Evolutionary conservation across 2,329 filamentous ascomycete genomes (phyloP), one percentile per base, ranked within the genome.

Genomic region (Aspergillus fumigatus): DNA sequence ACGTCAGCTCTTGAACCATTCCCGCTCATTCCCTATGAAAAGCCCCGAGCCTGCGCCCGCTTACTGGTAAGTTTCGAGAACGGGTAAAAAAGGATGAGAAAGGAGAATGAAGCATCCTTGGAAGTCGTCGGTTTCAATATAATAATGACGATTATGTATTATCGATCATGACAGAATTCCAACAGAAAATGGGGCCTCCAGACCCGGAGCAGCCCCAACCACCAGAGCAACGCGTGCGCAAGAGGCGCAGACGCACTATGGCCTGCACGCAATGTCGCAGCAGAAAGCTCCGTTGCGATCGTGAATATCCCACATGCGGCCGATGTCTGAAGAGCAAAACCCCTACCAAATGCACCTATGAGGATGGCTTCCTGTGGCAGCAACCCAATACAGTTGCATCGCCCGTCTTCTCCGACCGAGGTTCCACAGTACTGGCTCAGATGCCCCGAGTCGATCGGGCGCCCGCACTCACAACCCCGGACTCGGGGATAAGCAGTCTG

Each of bases 271-370:
- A 73, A 38, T 77, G 75, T 58, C 73, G 75, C 54, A 72, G 67
- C 54, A 65, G 75, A 48, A 77, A 77, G 59, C 63, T 77, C 35
- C 74, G 72, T 56, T 77, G 75, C 56, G 75, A 77, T 59, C 71
- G 75, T 38, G 70, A 72, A 35, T 76, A 73, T 66, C 75, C 75
- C 9, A 66, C 67, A 3, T 77, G 75, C 56, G 65, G 69, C 21
- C 70, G 74, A 19, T 77, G 75, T 55, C 57, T 67, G 41, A 76
- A 76, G 58, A 70, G 70, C 60, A 70, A 68, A 48, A 68, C 65
- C 3, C 70, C 70, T 27, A 63, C 57, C 47, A 67, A 69, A 52
- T 76, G 73, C 56, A 72, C 69, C n/a, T 76, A 76, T 56, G 73
- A 75, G 58, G 71, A 72, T 62, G 71, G 72, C 14, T 73, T 75